Percentiles rank a stretch among this genome's conserved stretches.
Conservation (phyloP, 352 stramenopile genomes). For the Pythium dissotocum region DNA sequence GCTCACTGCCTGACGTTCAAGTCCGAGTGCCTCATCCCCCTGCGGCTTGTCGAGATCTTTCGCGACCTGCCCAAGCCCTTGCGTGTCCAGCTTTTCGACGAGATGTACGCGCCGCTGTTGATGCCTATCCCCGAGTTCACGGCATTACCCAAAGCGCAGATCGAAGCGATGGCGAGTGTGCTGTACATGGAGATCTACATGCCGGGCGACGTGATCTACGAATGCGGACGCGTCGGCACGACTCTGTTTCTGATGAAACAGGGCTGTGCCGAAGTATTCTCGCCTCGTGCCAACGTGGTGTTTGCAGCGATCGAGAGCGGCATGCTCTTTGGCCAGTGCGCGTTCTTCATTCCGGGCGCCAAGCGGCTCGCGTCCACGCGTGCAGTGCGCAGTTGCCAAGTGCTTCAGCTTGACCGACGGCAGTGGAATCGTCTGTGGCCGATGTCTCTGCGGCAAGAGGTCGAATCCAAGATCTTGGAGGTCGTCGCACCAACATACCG, state of each 20-base stretch:
- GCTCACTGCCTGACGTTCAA: constrained; percentile 58
- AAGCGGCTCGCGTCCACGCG: constrained; percentile 47
- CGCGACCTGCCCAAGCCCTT: constrained; percentile 43
- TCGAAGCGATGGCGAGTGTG: constrained; percentile 50
- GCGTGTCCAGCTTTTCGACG: constrained; percentile 41
- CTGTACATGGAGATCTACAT: constrained; percentile 68
- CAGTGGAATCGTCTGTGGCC: constrained; percentile 63
- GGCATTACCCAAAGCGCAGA: constrained; percentile 37
- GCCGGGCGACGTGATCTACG: constrained; percentile 58
- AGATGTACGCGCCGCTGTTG: constrained; percentile 54
- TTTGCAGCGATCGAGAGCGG: constrained; percentile 36
- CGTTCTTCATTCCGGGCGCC: constrained; percentile 56
- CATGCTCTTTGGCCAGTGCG: constrained; percentile 58
- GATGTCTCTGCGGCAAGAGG: constrained; percentile 27
- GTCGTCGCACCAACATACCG: constrained; percentile 43
- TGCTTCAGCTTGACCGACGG: constrained; percentile 54
- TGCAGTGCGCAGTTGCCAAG: constrained; percentile 57
- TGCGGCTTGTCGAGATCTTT: constrained; percentile 44
- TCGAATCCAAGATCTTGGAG: constrained; percentile 45
- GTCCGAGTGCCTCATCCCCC: constrained; percentile 46
- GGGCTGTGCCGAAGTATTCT: constrained; percentile 48
- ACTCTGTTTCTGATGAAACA: constrained; percentile 54
- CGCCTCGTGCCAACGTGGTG: constrained; percentile 37
- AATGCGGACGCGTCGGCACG: constrained; percentile 42
- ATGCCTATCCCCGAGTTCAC: constrained; percentile 39